Percentiles rank a stretch among this genome's conserved stretches.
phyloP scores from a whole-genome alignment of 306 rosid genomes.

The Astragalus glycyphyllos region DNA sequence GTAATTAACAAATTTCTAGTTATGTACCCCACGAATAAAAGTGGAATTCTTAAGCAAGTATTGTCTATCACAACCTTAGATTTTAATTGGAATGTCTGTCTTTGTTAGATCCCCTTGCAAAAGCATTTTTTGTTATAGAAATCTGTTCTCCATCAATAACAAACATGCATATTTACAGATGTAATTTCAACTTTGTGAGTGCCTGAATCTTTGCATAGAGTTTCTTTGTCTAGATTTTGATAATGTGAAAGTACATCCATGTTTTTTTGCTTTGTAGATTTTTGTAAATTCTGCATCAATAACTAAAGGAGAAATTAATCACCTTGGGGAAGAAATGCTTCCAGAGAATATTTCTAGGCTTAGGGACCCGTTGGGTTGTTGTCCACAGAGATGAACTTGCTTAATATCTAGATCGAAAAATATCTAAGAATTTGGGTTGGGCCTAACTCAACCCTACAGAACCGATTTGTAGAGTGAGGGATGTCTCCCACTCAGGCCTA shows the following conservation, averaged over 20 bases:
- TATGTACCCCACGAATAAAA: background rate
- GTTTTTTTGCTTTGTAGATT: background rate
- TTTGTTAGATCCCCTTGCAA: background rate
- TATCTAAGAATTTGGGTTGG: no score
- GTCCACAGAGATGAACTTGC: constrained; percentile 4
- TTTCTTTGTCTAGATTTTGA: background rate
- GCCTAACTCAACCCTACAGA: no score
- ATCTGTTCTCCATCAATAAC: constrained; percentile 10
- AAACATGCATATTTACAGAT: constrained; percentile 12
- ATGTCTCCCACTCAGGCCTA: no score
- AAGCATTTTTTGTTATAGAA: constrained; percentile 3
- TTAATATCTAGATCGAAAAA: background rate
- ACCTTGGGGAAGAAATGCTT: constrained; percentile 28
- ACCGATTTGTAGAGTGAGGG: no score
- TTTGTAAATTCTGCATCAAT: constrained; percentile 17
- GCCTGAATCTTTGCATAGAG: background rate
- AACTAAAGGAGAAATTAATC: background rate
- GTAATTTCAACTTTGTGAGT: background rate
- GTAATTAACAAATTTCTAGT: background rate
- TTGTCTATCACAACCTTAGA: background rate
- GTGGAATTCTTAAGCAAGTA: background rate
- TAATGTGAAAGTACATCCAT: background rate
- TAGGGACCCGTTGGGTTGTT: constrained; percentile 12
- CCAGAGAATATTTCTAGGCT: constrained; percentile 27
- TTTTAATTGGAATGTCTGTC: background rate